Evolutionary conservation across 352 stramenopile genomes (phyloP).

Genomic region (Pythium graminicola): DNA sequence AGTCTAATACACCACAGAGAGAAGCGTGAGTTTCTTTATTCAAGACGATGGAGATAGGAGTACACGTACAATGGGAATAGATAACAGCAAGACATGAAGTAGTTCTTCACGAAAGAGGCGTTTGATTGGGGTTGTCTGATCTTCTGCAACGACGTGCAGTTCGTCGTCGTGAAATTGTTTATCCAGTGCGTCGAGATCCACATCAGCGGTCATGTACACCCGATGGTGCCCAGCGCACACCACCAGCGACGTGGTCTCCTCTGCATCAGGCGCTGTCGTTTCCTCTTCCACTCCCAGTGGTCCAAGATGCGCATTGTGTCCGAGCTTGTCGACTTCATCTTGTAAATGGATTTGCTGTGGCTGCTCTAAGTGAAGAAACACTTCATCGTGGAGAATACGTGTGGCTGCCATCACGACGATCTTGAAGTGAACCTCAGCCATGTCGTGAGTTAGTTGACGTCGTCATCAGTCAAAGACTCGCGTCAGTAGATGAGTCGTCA

Average conservation of each 20-base stretch:
- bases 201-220: background rate
- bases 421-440: no score
- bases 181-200: background rate
- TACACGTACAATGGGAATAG: background rate
- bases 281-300: slow-evolving; percentile 2
- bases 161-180: background rate
- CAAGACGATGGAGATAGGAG: background rate
- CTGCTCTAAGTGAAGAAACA: slow-evolving; percentile 44
- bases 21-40: background rate
- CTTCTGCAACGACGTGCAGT: background rate
- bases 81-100: background rate
- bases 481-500: no score
- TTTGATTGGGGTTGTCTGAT: background rate
- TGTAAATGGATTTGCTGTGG: slow-evolving; percentile 29
- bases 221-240: slow-evolving; percentile 5
- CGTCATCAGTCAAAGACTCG: no score
- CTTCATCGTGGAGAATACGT: slow-evolving; percentile 42
- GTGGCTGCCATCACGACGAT: slow-evolving; percentile 48
- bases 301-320: slow-evolving; percentile 8
- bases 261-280: background rate
- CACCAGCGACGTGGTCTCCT: slow-evolving; percentile 15
- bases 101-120: background rate
- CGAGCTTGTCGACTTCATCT: slow-evolving; percentile 3
- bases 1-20: background rate
- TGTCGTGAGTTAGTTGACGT: no score